Percentiles rank a stretch among this genome's conserved stretches.
Conservation (phyloP, 1,139 yeast genomes). For the Geotrichum phurueaensis region DNA sequence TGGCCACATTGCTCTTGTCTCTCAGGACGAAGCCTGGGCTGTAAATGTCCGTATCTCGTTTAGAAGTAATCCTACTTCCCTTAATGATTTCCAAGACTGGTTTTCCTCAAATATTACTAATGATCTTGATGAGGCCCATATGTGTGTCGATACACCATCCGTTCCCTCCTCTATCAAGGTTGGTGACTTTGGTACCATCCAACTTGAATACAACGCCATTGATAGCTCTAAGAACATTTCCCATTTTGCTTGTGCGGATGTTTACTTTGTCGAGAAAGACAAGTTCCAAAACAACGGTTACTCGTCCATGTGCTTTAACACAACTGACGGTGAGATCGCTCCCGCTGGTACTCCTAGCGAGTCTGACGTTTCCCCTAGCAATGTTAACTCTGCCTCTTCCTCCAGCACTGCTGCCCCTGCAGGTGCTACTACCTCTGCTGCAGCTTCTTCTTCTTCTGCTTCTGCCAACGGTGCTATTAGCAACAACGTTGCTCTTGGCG, state of each 20-base stretch:
- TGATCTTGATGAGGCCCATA: slow-evolving; percentile 40
- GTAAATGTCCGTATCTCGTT: slow-evolving; percentile 39
- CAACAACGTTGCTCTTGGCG: slow-evolving; percentile 17
- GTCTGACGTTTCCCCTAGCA: slow-evolving; percentile 21
- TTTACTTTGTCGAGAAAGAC: slow-evolving; percentile 37
- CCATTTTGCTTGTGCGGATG: slow-evolving; percentile 40
- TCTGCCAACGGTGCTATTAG: slow-evolving; percentile 15
- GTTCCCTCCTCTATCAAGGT: slow-evolving; percentile 34
- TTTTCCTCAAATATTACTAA: slow-evolving; percentile 37
- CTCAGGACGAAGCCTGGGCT: slow-evolving; percentile 38
- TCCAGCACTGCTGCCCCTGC: slow-evolving; percentile 24
- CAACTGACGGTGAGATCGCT: slow-evolving; percentile 34
- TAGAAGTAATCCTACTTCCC: slow-evolving; percentile 35
- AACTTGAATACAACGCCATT: slow-evolving; percentile 37
- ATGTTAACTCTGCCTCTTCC: slow-evolving; percentile 20
- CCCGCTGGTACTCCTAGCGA: slow-evolving; percentile 23
- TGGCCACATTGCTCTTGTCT: slow-evolving; percentile 41
- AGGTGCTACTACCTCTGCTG: slow-evolving; percentile 19
- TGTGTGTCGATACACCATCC: slow-evolving; percentile 41
- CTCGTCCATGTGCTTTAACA: slow-evolving; percentile 39
- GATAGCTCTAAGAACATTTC: slow-evolving; percentile 37
- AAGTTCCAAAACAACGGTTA: slow-evolving; percentile 34
- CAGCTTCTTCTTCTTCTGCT: slow-evolving; percentile 21
- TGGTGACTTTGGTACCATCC: slow-evolving; percentile 41
- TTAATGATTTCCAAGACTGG: slow-evolving; percentile 39